Evolutionary conservation across 257 asterid species (phyloP).

Genomic region (Paulownia fortunei): DNA sequence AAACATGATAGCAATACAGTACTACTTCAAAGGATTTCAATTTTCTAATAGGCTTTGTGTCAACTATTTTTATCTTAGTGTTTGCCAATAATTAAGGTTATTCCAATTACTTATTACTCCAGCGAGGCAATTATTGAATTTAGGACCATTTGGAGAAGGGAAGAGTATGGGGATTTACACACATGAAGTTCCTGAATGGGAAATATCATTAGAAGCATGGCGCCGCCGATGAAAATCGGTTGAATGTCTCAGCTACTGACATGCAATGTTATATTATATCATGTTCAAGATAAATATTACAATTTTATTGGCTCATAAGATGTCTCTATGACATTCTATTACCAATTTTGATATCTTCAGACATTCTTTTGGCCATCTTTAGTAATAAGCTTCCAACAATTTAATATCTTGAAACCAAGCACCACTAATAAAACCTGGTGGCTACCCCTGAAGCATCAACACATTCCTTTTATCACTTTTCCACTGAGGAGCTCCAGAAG

Average conservation of each 20-base stretch:
- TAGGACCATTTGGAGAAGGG: background rate
- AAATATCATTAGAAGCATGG: background rate
- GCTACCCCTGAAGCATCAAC: background rate
- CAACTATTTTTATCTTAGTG: too few relatives aligned
- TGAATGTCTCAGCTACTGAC: too few relatives aligned
- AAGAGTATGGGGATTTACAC: background rate
- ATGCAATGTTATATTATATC: too few relatives aligned
- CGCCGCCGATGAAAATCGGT: too few relatives aligned
- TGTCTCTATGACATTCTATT: slow-evolving; percentile 11
- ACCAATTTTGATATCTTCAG: slow-evolving; percentile 4
- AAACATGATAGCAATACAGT: too few relatives aligned
- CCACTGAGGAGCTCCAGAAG: slow-evolving; percentile 10
- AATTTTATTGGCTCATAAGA: slow-evolving; percentile 29
- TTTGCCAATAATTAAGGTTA: too few relatives aligned
- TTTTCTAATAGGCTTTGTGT: too few relatives aligned
- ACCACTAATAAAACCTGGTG: slow-evolving; percentile 28
- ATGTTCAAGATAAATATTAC: slow-evolving; percentile 21
- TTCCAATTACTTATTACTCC: too few relatives aligned
- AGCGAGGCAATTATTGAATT: background rate
- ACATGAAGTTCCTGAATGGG: background rate
- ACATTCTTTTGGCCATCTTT: slow-evolving; percentile 15
- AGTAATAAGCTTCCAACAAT: slow-evolving; percentile 12
- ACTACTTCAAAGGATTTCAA: too few relatives aligned
- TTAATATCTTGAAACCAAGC: slow-evolving; percentile 7
- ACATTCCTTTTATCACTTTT: background rate